phyloP scores from a whole-genome alignment of 202 grass and related monocot genomes.

The Saccharum hybrid region DNA sequence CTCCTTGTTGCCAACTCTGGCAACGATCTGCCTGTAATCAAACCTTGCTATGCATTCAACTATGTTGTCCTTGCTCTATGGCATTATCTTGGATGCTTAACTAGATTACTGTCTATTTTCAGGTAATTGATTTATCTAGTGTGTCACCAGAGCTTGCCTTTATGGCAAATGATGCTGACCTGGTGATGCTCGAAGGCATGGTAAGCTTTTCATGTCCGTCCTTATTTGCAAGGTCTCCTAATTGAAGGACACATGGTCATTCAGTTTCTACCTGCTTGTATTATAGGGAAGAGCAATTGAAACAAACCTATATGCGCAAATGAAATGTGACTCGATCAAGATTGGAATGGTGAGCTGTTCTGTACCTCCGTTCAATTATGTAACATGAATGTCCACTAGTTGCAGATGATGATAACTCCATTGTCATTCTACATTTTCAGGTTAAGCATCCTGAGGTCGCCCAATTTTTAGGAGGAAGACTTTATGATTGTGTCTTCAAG shows the following conservation, averaged over 20 bases:
- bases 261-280: conserved; percentile 19
- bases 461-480: conserved; percentile 94
- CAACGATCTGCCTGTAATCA: conserved; percentile 86
- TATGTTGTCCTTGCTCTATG: conserved; percentile 1
- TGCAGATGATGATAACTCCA: not conserved
- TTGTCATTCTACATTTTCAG: conserved; percentile 46
- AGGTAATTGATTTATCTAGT: conserved; percentile 95
- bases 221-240: not conserved
- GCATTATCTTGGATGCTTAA: conserved; percentile 31
- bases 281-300: conserved; percentile 91
- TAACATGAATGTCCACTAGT: not conserved
- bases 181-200: conserved; percentile 95
- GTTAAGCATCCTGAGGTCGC: conserved; percentile 97
- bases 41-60: conserved; percentile 19
- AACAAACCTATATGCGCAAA: conserved; percentile 89
- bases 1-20: conserved; percentile 94
- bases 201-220: conserved; percentile 47
- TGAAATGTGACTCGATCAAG: conserved; percentile 98
- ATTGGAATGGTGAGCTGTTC: conserved; percentile 79
- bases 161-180: conserved; percentile 77
- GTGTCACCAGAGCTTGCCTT: conserved; percentile 87
- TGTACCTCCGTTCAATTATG: not conserved
- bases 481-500: conserved; percentile 98
- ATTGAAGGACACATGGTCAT: not conserved
- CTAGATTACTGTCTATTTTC: conserved; percentile 19